A percentile compares a stretch with the other conserved stretches of the same genome.
These are phyloP conservation scores for Daldinia vernicosa DNA, from an alignment of 495 filamentous ascomycete genomes.

Conservation along the genomic window DNA sequence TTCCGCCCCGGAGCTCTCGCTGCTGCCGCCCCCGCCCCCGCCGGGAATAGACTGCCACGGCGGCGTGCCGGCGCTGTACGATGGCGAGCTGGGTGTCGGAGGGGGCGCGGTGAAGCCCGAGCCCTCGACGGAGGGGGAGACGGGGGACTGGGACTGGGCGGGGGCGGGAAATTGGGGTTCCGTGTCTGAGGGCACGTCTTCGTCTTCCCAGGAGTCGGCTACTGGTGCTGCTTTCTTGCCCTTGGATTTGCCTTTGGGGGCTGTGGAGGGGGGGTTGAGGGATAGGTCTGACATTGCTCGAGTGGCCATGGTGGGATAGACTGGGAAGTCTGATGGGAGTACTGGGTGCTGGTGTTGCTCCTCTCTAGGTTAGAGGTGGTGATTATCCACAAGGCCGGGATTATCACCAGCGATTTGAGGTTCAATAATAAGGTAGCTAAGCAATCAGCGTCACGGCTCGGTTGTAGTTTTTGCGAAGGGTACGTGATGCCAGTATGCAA, in stretches of 20 bases:
- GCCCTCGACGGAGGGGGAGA: slow-evolving; percentile 41
- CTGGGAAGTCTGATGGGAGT: not conserved
- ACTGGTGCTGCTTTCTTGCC: slow-evolving; percentile 55
- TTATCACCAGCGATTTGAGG: not conserved
- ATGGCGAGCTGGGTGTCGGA: slow-evolving; percentile 67
- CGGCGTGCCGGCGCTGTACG: slow-evolving; percentile 45
- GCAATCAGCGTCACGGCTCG: not conserved
- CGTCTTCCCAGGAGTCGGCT: slow-evolving; percentile 90
- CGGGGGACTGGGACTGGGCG: slow-evolving; percentile 28
- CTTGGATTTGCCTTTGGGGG: slow-evolving; percentile 34
- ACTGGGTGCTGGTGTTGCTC: not conserved
- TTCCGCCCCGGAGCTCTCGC: not conserved
- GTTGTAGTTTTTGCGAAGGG: not conserved
- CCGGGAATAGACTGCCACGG: slow-evolving; percentile 29
- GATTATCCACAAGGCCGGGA: no score
- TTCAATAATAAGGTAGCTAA: not conserved
- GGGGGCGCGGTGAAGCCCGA: slow-evolving; percentile 59
- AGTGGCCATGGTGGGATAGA: slow-evolving; percentile 26
- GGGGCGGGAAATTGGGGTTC: slow-evolving; percentile 45
- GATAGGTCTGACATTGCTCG: slow-evolving; percentile 52
- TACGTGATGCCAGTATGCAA: not conserved
- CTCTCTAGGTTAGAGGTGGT: not conserved
- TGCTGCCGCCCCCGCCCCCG: not conserved
- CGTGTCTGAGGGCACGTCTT: slow-evolving; percentile 54
- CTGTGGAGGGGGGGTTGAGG: slow-evolving; percentile 31